Conservation (phyloP, 1,284 basidiomycete genomes). For the Exobasidium cylindrosporum region DNA sequence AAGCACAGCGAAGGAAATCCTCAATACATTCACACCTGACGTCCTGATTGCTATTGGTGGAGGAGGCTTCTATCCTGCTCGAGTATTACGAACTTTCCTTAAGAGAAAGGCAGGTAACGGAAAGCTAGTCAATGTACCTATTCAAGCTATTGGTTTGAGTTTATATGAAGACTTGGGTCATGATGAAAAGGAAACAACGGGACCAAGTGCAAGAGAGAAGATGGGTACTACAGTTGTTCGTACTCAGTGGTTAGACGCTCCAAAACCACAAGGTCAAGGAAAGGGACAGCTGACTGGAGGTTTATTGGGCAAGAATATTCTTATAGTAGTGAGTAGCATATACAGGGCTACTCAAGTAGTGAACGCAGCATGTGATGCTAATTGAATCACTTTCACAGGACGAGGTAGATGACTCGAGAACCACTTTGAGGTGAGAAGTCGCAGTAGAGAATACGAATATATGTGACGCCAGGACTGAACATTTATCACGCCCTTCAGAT, state of each 20-base stretch:
- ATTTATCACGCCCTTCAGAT: conserved; percentile 16
- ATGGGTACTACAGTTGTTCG: conserved; percentile 52
- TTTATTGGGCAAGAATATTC: conserved; percentile 52
- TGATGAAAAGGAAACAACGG: not conserved
- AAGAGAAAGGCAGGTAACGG: conserved; percentile 43
- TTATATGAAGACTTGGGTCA: conserved; percentile 53
- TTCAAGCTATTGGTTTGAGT: conserved; percentile 53
- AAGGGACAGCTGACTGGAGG: conserved; percentile 26
- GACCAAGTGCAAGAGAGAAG: conserved; percentile 32
- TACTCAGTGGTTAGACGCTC: conserved; percentile 53
- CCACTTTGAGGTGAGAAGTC: conserved; percentile 46
- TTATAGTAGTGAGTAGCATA: conserved; percentile 36
- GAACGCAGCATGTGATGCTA: too few relatives aligned
- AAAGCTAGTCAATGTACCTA: conserved; percentile 53
- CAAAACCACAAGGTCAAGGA: conserved; percentile 7
- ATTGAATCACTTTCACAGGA: conserved; percentile 29
- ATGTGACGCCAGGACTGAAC: not conserved
- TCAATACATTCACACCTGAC: conserved; percentile 12
- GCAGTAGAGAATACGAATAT: not conserved
- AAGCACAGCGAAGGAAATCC: conserved; percentile 37
- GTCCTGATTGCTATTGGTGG: conserved; percentile 46
- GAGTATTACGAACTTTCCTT: conserved; percentile 53
- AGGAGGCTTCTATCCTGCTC: conserved; percentile 53
- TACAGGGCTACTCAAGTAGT: not conserved
- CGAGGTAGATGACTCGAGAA: conserved; percentile 54